Base-by-base conservation (phyloP, 1,284 basidiomycete genomes). In the Melampsora larici-populina region DNA sequence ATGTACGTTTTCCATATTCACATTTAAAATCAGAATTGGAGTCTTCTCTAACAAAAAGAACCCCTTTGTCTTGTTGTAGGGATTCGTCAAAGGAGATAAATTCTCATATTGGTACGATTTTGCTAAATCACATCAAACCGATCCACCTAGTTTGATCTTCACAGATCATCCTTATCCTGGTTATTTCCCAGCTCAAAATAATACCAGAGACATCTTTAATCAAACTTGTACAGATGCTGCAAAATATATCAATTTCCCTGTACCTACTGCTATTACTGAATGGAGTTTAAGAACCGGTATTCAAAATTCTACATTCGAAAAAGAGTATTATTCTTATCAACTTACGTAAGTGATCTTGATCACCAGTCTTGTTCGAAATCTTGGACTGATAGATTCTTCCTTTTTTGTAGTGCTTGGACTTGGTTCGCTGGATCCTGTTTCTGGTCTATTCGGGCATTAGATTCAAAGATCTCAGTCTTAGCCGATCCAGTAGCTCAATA, bases 91-190 rank as follows among this genome's bases (percentile, higher is more conserved):
- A 31, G 79, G 71, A 9, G 46, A 70, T 36, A 43, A 62, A 64
- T 68, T 51, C 7, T 43, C 62, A 48, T 66, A 62, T 71, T 62
- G 79, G 62, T 67, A 62, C 26, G 73, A 65, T 9, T 79, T 79
- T 40, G 79, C 79, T 24, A 46, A 70, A 7, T 78, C 49, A n/a
- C 82, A 81, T 15, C 74, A 80, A 21, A 74, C 72, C 31, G 26
- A 51, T n/a, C 72, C 72, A 2, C 64, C 72, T 9, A 79, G 79
- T 29, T 64, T 83, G 68, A 78, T 82, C 58, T 80, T 80, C 70
- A 82, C 81, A 26, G 82, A 82, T 60, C 82, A 83, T 79, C 82
- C 82, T n/a, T 69, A 80, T 77, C 80, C 80, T 6, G 81, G 81
- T 24, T 81, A 82, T 71, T 81, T 82, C 80, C 81, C 81, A 31